phyloP scores from a whole-genome alignment of 805 yeast species.

The Sungouiozyma ichnusensis region DNA sequence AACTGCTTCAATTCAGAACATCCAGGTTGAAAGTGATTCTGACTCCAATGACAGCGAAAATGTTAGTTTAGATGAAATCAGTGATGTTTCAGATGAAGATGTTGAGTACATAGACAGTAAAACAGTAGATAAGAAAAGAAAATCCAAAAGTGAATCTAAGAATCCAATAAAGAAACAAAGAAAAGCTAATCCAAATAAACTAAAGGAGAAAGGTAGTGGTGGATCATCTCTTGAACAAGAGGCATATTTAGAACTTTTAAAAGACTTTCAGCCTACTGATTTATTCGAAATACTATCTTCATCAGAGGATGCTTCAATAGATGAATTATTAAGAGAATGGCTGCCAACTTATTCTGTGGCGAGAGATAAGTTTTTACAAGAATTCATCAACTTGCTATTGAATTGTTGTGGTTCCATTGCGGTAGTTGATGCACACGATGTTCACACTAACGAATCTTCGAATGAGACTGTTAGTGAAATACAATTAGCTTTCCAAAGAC shows the following conservation, averaged over 20 bases:
- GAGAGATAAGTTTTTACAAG: constrained; percentile 42
- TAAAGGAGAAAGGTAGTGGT: constrained; percentile 1
- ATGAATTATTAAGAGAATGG: constrained; percentile 49
- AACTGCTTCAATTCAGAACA: constrained; percentile 4
- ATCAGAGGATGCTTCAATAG: constrained; percentile 38
- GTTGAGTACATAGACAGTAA: constrained; percentile 19
- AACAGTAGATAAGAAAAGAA: constrained; percentile 8
- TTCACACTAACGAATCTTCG: constrained; percentile 57
- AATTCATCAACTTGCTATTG: constrained; percentile 57
- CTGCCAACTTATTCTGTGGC: constrained; percentile 39
- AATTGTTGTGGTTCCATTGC: constrained; percentile 64
- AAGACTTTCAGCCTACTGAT: constrained; percentile 37
- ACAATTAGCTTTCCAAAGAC: constrained; percentile 49
- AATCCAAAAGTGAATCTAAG: constrained; percentile 1
- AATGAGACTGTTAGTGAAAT: constrained; percentile 65
- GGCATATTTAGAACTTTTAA: constrained; percentile 29
- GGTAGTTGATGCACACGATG: constrained; percentile 65
- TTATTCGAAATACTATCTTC: constrained; percentile 42
- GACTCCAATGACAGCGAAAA: constrained; percentile 8
- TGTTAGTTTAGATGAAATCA: constrained; percentile 6
- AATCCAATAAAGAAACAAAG: constrained; percentile 1
- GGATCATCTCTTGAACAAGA: constrained; percentile 16
- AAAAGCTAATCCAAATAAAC: constrained; percentile 2
- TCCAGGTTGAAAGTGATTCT: neutral
- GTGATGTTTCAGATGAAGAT: constrained; percentile 10